A percentile compares a stretch with the other conserved stretches of the same genome.
Conservation (phyloP, 768 basidiomycete genomes). For the Amanita molliuscula region DNA sequence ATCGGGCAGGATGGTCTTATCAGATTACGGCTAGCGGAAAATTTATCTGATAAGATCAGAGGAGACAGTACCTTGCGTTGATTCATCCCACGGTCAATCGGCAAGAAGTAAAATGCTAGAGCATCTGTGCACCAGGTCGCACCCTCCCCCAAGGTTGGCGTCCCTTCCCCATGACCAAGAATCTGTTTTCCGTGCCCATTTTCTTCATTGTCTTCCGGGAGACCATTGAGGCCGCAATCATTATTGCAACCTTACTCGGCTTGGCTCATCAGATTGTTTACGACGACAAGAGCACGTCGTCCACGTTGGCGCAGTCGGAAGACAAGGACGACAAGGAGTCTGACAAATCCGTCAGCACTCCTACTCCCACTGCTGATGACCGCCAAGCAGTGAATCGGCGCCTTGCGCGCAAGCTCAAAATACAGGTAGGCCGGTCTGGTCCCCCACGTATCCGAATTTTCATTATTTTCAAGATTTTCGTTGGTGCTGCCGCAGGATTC, state of each 20-base stretch:
- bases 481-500: conserved; percentile 69
- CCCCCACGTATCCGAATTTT: not conserved
- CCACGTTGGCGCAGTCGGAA: conserved; percentile 6
- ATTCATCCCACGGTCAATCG: conserved; percentile 7
- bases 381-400: conserved; percentile 16
- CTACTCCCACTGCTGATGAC: not conserved
- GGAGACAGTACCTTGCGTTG: conserved; percentile 5
- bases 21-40: conserved; percentile 20
- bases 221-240: conserved; percentile 86
- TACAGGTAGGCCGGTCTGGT: conserved; percentile 34
- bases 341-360: conserved; percentile 6
- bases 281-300: conserved; percentile 19
- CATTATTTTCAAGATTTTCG: conserved; percentile 46
- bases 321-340: conserved; percentile 13
- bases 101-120: no score
- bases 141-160: no score
- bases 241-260: conserved; percentile 84
- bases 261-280: conserved; percentile 81
- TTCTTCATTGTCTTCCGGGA: conserved; percentile 97
- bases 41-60: conserved; percentile 7
- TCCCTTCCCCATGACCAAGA: conserved; percentile 42
- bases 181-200: conserved; percentile 83
- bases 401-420: conserved; percentile 56
- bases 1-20: conserved; percentile 18
- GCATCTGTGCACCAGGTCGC: no score